Percentiles rank a stretch among this genome's conserved stretches.
phyloP scores from a whole-genome alignment of 2,329 filamentous ascomycete species.

The Parastagonospora nodorum region DNA sequence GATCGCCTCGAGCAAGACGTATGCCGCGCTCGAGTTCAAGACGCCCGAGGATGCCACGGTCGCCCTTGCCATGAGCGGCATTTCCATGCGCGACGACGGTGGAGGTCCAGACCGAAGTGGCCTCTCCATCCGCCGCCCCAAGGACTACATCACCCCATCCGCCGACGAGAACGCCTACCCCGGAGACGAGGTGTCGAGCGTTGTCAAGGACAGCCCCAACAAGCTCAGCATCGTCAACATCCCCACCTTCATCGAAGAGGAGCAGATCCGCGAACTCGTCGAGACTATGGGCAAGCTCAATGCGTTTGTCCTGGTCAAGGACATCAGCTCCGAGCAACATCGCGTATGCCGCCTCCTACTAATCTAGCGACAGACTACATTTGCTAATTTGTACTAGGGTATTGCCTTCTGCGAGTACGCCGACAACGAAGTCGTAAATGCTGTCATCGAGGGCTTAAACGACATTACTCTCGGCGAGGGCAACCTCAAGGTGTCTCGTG shows the following conservation, averaged over 20 bases:
- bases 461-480: slow-evolving; percentile 91
- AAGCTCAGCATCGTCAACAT: slow-evolving; percentile 95
- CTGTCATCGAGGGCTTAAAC: slow-evolving; percentile 88
- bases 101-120: slow-evolving; percentile 57
- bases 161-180: slow-evolving; percentile 67
- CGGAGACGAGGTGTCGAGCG: slow-evolving; percentile 74
- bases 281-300: slow-evolving; percentile 92
- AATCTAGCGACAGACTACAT: background rate
- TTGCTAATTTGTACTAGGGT: slow-evolving; percentile 62
- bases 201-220: slow-evolving; percentile 89
- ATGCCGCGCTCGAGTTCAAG: slow-evolving; percentile 91
- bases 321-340: slow-evolving; percentile 82
- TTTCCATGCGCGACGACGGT: slow-evolving; percentile 74
- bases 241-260: slow-evolving; percentile 83
- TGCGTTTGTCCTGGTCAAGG: slow-evolving; percentile 88
- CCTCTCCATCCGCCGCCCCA: slow-evolving; percentile 81
- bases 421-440: slow-evolving; percentile 76
- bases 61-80: slow-evolving; percentile 86
- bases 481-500: slow-evolving; percentile 82
- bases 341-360: slow-evolving; percentile 63
- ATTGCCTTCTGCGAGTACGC: slow-evolving; percentile 96
- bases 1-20: slow-evolving; percentile 76
- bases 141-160: slow-evolving; percentile 94
- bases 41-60: slow-evolving; percentile 86
- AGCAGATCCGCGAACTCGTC: slow-evolving; percentile 88